Percentiles rank a stretch among this genome's conserved stretches.
phyloP scores from a whole-genome alignment of 2,329 filamentous ascomycete genomes.

The Dothideomycetes sp. region DNA sequence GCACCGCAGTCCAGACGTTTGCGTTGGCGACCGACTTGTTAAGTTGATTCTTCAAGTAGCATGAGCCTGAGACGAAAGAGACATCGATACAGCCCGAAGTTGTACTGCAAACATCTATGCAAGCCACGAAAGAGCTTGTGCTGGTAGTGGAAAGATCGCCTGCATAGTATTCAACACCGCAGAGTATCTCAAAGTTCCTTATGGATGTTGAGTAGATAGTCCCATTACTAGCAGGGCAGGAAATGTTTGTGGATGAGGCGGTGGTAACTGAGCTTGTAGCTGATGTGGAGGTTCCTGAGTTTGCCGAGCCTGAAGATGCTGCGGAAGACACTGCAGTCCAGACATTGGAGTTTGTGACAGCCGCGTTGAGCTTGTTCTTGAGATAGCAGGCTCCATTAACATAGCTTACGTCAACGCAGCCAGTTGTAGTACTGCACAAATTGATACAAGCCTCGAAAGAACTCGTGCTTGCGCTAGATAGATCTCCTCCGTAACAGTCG shows the following conservation, averaged over 20 bases:
- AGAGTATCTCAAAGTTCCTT: background rate
- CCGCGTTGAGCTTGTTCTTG: too few relatives aligned
- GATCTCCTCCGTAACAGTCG: background rate
- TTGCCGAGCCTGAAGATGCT: too few relatives aligned
- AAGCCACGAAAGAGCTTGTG: background rate
- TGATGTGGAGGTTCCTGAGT: background rate
- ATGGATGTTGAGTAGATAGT: conserved; percentile 13
- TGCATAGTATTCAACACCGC: conserved; percentile 2
- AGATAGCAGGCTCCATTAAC: conserved; percentile 9
- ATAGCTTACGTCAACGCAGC: conserved; percentile 6
- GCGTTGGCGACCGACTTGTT: too few relatives aligned
- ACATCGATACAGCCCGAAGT: conserved; percentile 1
- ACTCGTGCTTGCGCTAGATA: background rate
- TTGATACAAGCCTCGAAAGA: conserved; percentile 2
- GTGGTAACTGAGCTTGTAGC: background rate
- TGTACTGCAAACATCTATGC: background rate
- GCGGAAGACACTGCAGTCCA: too few relatives aligned
- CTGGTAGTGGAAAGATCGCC: background rate
- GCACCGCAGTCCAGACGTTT: too few relatives aligned
- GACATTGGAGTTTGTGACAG: too few relatives aligned
- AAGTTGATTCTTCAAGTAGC: too few relatives aligned
- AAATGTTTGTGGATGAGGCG: background rate
- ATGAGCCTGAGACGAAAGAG: too few relatives aligned
- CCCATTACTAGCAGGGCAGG: conserved; percentile 14
- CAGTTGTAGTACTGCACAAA: conserved; percentile 4